Base-by-base conservation (phyloP, 2,329 filamentous ascomycete genomes). In the Fusarium papillatum region DNA sequence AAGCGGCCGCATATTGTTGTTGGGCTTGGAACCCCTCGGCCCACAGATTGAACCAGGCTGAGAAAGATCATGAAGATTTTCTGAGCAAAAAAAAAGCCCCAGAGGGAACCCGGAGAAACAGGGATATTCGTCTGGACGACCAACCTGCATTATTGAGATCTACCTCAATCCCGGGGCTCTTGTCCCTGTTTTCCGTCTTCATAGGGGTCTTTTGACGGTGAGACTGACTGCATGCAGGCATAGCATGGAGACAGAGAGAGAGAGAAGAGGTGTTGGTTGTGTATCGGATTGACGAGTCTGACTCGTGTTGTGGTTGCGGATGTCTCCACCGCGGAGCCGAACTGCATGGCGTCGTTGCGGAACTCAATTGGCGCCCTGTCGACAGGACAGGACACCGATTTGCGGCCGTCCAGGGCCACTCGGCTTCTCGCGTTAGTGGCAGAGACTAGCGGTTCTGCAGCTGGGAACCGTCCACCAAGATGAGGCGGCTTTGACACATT, bases 311-410 rank as follows among this genome's bases (percentile, higher is more conserved):
- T 55, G 48, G 60, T 59, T 43, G 61, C 61, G 66, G 31, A 39
- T 26, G 59, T 55, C 61, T 57, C 73, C 73, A 76, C 73, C 64
- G 73, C 73, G 73, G 73, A 76, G 61, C 73, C 73, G 73, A 71
- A 64, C 41, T 69, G 64, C 46, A 73, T 63, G 53, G 70, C 22
- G 50, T 50, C 31, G 60, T 57, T 24, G 55, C 50, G 19, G 24
- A 50, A 60, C 34, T 65, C 63, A 53, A 64, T 64, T 53, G 46
- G 46, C 13, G 36, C 63, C 63, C 36, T 65, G 48, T 55, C 63
- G 22, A 22, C 29, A 29, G 26, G 26, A 29, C 26, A 29, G 29
- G 29, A 29, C 26, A 39, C 8, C 26, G 60, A 36, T 63, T 24
- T 16, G 41, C 61, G n/a, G 26, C 57, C 46, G 46, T 7, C 24